phyloP scores from a whole-genome alignment of 208 protist genomes.

The Acanthamoeba polyphaga region DNA sequence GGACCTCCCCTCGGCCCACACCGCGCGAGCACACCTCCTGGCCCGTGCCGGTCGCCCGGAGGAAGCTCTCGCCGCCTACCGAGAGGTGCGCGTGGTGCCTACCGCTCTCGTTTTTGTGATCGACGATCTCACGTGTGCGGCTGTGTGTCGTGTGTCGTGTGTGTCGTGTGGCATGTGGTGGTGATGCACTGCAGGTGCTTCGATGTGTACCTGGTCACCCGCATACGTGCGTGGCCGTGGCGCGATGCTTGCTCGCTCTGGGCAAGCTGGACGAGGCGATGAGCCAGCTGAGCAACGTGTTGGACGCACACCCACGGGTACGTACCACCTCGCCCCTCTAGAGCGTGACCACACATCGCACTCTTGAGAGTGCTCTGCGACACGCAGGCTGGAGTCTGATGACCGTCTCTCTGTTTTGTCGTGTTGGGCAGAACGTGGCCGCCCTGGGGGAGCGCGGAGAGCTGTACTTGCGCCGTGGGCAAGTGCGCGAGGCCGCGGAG shows the following conservation, averaged over 20 bases:
- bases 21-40: not conserved
- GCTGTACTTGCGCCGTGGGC: not conserved
- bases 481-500: not conserved
- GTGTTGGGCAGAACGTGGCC: not conserved
- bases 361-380: no score
- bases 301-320: not conserved
- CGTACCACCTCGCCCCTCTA: not conserved
- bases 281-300: not conserved
- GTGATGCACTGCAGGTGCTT: not conserved
- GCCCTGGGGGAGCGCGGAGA: not conserved
- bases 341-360: not conserved
- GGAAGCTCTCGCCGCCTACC: constrained; percentile 19
- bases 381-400: no score
- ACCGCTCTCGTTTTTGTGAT: no score
- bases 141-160: no score
- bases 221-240: not conserved
- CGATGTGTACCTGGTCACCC: not conserved
- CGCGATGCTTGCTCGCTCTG: not conserved
- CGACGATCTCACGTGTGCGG: not conserved
- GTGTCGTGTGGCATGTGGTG: not conserved
- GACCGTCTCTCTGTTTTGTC: not conserved
- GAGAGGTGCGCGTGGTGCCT: not conserved
- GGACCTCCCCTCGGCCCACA: not conserved
- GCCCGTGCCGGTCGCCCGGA: not conserved
- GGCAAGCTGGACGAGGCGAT: not conserved